phyloP scores from a whole-genome alignment of 1,284 basidiomycete species.

The Cutaneotrichosporon cavernicola region DNA sequence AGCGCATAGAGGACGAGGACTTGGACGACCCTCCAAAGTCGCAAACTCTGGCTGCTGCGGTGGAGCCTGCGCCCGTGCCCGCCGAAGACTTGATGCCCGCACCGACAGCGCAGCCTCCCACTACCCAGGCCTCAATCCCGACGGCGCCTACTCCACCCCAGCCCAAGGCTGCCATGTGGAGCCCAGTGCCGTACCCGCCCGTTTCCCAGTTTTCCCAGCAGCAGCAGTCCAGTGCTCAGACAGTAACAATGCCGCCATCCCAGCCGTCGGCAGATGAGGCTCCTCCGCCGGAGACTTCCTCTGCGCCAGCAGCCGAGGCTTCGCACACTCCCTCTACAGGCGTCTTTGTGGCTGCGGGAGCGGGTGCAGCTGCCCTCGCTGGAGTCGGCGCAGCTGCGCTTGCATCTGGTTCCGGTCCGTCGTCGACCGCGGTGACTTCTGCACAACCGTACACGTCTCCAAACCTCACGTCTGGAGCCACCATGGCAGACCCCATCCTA shows the following conservation, averaged over 20 bases:
- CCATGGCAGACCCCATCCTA: background rate
- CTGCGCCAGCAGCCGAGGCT: background rate
- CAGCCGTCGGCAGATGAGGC: background rate
- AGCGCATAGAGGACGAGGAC: constrained; percentile 5
- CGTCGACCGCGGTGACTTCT: background rate
- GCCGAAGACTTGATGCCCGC: background rate
- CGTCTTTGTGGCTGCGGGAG: background rate
- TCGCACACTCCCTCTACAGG: background rate
- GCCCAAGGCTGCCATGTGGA: constrained; percentile 1
- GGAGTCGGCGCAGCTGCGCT: background rate
- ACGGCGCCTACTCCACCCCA: background rate
- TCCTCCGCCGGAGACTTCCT: background rate
- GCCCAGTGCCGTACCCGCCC: constrained; percentile 1
- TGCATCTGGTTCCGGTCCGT: background rate
- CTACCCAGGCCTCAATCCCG: too few relatives aligned
- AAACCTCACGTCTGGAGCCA: background rate
- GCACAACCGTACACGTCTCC: background rate
- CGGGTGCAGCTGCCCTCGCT: constrained; percentile 1
- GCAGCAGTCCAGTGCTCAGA: background rate
- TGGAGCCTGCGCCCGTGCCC: background rate
- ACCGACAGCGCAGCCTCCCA: background rate
- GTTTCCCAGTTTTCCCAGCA: background rate
- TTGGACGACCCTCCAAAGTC: background rate
- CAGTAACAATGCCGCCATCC: background rate
- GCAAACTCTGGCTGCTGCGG: background rate